Conservation (phyloP, 2,329 filamentous ascomycete species). For the Colletotrichum ledebouriae region DNA sequence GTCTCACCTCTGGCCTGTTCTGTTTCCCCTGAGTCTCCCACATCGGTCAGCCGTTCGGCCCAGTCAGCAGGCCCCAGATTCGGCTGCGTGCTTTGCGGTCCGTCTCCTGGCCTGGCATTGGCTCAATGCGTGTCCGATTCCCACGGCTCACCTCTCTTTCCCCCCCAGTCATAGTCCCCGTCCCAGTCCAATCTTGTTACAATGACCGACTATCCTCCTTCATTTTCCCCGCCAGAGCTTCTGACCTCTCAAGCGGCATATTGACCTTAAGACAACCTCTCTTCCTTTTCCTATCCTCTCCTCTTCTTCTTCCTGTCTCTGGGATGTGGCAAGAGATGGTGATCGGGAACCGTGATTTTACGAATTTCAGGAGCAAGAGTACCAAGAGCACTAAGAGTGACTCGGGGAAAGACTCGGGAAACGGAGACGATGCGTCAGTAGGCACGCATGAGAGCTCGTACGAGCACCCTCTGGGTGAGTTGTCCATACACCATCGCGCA, state of each 20-base stretch:
- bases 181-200: slow-evolving; percentile 19
- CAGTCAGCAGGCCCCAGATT: slow-evolving; percentile 27
- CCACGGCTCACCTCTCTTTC: slow-evolving; percentile 35
- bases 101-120: slow-evolving; percentile 26
- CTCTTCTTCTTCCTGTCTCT: slow-evolving; percentile 27
- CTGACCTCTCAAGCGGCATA: slow-evolving; percentile 26
- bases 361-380: slow-evolving; percentile 41
- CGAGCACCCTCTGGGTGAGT: slow-evolving; percentile 42
- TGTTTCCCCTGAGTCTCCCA: slow-evolving; percentile 12
- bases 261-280: slow-evolving; percentile 23
- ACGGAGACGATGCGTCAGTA: slow-evolving; percentile 42
- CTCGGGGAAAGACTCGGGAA: slow-evolving; percentile 35
- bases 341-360: slow-evolving; percentile 41
- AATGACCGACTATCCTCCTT: slow-evolving; percentile 33
- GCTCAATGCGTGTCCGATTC: slow-evolving; percentile 22
- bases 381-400: slow-evolving; percentile 42
- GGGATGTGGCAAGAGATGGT: slow-evolving; percentile 43
- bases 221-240: slow-evolving; percentile 37
- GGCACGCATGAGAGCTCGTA: slow-evolving; percentile 41
- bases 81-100: slow-evolving; percentile 24
- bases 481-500: not conserved
- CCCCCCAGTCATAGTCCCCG: slow-evolving; percentile 31
- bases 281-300: slow-evolving; percentile 4
- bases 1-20: not conserved
- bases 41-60: slow-evolving; percentile 13